These are phyloP conservation scores for Rhizopus sp. DNA, from an alignment of 371 early-diverging fungal species.

Conservation along the genomic window DNA sequence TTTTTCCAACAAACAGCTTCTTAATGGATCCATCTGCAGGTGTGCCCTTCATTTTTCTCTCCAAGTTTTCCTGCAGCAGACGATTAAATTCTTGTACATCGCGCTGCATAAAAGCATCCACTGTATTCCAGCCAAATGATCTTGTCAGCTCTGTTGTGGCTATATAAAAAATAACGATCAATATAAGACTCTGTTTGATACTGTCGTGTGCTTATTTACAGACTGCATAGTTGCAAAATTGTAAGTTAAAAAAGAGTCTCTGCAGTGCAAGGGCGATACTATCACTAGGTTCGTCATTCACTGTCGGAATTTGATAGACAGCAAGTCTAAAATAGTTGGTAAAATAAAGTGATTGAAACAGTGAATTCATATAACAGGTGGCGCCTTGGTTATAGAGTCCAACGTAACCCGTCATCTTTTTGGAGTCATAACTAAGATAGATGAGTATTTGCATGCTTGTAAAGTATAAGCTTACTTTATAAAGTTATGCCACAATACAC, in stretches of 20 bases:
- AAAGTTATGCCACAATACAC: constrained; percentile 94
- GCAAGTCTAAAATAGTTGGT: constrained; percentile 93
- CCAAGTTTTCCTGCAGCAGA: constrained; percentile 90
- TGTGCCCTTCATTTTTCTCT: constrained; percentile 81
- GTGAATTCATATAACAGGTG: constrained; percentile 99
- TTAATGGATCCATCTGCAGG: constrained; percentile 85
- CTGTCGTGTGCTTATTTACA: constrained; percentile 74
- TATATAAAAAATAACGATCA: constrained; percentile 49
- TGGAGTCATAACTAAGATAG: constrained; percentile 75
- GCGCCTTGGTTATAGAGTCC: constrained; percentile 98
- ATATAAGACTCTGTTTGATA: too few species aligned
- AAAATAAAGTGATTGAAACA: constrained; percentile 96
- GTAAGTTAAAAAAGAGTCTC: constrained; percentile 90
- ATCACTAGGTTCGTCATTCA: constrained; percentile 79
- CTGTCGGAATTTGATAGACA: constrained; percentile 90
- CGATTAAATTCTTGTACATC: constrained; percentile 96
- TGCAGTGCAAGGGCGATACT: constrained; percentile 89
- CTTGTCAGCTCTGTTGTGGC: constrained; percentile 75
- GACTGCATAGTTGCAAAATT: constrained; percentile 69
- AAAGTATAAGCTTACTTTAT: constrained; percentile 59
- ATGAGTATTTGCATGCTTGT: background rate
- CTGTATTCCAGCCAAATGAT: constrained; percentile 85
- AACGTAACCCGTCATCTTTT: constrained; percentile 88
- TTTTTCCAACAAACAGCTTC: constrained; percentile 87
- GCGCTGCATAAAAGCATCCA: constrained; percentile 93